Base-by-base conservation (phyloP, 176 grass and related monocot species). In the Typha latifolia region DNA sequence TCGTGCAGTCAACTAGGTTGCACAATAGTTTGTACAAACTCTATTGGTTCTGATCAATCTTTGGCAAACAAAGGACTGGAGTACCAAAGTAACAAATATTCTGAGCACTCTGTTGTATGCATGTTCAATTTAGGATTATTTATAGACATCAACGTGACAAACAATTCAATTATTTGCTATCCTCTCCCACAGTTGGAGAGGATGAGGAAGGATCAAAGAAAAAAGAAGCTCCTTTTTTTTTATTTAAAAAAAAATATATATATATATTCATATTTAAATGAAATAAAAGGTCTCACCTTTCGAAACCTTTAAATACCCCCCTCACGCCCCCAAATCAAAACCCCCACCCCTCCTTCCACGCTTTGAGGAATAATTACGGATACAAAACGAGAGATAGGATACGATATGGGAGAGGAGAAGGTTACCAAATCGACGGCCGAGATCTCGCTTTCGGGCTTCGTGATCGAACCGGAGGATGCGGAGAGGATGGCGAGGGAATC, bases 381-480 rank as follows among this genome's bases (percentile, higher is more conserved):
- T 69, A 62, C 57, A 47, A 11, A 49, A 5, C 52, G 43, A 70
- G 62, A 21, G 24, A 48, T 73, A 12, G 68, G 82, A 80, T 86
- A 68, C 47, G 27, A 71, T 74, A 94, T 94, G 90, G 85, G 80
- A 43, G 78, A 82, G 66, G 85, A 81, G 73, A 72, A 52, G 29
- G 22, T 69, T 48, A 56, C 79, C 12, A 80, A 49, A 73, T 53
- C 77, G 6, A 72, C 72, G 20, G 74, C 53, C 0, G 48, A 62
- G 67, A 81, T 76, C 53, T 70, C 81, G 49, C 67, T 94, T 49
- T 59, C 82, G 3, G 83, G 85, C 47, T 96, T 96, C 75, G 80
- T 96, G 32, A 96, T 96, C 74, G 68, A 79, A 76, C 85, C 76
- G 56, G 78, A 75, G 53, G 88, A 84, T 51, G 88, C 78, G 29